Evolutionary conservation across 2,329 filamentous ascomycete species (phyloP).

Genomic region (Lecanicillium sp.): DNA sequence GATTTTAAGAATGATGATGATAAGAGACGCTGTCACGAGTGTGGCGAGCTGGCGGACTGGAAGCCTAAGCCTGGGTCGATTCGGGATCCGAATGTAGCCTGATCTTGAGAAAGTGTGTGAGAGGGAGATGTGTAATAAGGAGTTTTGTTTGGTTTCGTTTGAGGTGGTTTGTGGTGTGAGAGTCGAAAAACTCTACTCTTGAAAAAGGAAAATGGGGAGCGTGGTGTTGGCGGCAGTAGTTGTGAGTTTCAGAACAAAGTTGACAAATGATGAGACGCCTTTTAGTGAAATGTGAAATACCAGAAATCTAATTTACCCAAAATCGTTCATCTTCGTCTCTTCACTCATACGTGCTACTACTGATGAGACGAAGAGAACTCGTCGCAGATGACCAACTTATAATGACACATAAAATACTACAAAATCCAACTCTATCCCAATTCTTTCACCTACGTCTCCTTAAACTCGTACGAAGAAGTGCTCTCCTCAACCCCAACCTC

Average conservation of each 20-base stretch:
- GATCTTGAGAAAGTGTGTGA: neutral
- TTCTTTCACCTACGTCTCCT: conserved; percentile 48
- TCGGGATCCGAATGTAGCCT: conserved; percentile 46
- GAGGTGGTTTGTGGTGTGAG: too few relatives aligned
- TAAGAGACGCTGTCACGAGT: conserved; percentile 66
- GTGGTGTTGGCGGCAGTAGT: too few relatives aligned
- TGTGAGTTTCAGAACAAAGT: too few relatives aligned
- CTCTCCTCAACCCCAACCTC: conserved; percentile 78
- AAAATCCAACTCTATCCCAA: conserved; percentile 3
- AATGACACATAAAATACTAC: neutral
- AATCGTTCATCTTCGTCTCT: too few relatives aligned
- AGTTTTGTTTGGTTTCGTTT: too few relatives aligned
- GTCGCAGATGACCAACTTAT: too few relatives aligned
- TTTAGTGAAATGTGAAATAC: too few relatives aligned
- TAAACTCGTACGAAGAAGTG: conserved; percentile 67
- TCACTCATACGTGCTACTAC: too few relatives aligned
- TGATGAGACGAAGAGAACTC: too few relatives aligned
- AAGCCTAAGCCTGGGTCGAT: conserved; percentile 54
- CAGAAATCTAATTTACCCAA: too few relatives aligned
- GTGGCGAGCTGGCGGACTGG: conserved; percentile 67
- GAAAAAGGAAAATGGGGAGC: neutral
- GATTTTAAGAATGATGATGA: conserved; percentile 60
- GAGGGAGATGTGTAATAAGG: too few relatives aligned
- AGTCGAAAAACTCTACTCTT: neutral
- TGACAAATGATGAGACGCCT: too few relatives aligned